Percentiles rank a stretch among this genome's conserved stretches.
Conservation (phyloP, 208 protist genomes). For the Crithidia mellificae region DNA sequence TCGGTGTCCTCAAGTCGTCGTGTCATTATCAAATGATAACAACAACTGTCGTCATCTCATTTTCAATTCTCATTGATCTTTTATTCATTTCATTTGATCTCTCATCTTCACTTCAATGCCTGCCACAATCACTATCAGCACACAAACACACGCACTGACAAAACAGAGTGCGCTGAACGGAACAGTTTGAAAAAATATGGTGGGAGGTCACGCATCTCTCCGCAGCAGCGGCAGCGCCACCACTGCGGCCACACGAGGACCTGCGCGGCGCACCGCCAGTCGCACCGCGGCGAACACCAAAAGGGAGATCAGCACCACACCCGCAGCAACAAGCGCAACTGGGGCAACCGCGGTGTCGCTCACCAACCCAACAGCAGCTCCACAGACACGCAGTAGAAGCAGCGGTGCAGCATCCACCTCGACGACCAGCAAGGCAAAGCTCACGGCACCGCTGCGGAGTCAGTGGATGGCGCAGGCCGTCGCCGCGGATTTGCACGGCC, state of each 20-base stretch:
- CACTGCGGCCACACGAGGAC: not conserved
- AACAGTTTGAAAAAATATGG: constrained; percentile 1
- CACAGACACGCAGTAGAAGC: not conserved
- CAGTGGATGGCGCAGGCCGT: constrained; percentile 25
- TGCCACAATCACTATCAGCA: too few species aligned
- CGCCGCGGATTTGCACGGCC: constrained; percentile 36
- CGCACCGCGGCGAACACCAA: not conserved
- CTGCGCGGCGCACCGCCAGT: not conserved
- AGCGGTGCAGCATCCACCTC: too few species aligned
- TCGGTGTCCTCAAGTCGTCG: too few species aligned
- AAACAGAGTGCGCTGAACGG: too few species aligned
- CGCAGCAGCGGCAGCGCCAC: not conserved
- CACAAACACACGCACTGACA: not conserved
- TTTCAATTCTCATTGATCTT: too few species aligned
- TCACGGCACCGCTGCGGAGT: constrained; percentile 4
- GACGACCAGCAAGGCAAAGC: not conserved
- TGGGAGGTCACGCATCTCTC: not conserved
- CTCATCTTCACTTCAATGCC: too few species aligned
- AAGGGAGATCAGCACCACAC: not conserved
- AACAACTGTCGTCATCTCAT: too few species aligned
- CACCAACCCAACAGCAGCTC: not conserved
- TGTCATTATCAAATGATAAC: too few species aligned
- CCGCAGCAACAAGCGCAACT: too few species aligned
- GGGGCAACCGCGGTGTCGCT: too few species aligned
- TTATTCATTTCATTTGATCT: too few species aligned